These are phyloP conservation scores for Begonia peltatifolia DNA, from an alignment of 306 rosid genomes.

Conservation along the genomic window DNA sequence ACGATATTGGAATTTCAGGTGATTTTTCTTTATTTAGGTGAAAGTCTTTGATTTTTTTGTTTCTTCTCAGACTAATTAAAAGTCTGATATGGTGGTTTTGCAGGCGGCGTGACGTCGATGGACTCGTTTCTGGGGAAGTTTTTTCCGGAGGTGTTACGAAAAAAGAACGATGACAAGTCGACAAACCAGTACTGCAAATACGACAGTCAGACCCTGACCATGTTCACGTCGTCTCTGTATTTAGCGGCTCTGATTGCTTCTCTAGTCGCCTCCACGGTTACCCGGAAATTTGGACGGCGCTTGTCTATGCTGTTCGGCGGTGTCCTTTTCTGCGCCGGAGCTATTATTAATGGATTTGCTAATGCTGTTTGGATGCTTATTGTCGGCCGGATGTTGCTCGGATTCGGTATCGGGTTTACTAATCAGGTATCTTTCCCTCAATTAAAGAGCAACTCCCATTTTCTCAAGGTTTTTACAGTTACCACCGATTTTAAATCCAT, in stretches of 20 bases:
- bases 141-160: conserved; percentile 32
- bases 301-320: conserved; percentile 59
- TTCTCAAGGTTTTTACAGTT: too few relatives aligned
- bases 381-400: conserved; percentile 15
- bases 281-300: conserved; percentile 44
- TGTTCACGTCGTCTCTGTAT: conserved; percentile 65
- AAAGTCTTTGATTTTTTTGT: neutral
- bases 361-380: conserved; percentile 38
- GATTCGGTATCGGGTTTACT: conserved; percentile 14
- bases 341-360: conserved; percentile 45
- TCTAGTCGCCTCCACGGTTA: conserved; percentile 45
- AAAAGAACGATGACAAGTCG: conserved; percentile 12
- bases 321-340: conserved; percentile 36
- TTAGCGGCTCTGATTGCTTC: conserved; percentile 53
- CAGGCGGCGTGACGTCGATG: conserved; percentile 71
- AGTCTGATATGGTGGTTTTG: neutral
- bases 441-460: too few relatives aligned
- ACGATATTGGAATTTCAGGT: conserved; percentile 78
- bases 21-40: neutral
- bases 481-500: too few relatives aligned
- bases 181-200: conserved; percentile 43
- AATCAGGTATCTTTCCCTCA: conserved; percentile 9
- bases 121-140: conserved; percentile 42
- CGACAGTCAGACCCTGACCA: conserved; percentile 34
- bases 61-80: neutral